These are phyloP conservation scores for Lantana camara DNA, from an alignment of 257 asterid genomes.

Conservation along the genomic window DNA sequence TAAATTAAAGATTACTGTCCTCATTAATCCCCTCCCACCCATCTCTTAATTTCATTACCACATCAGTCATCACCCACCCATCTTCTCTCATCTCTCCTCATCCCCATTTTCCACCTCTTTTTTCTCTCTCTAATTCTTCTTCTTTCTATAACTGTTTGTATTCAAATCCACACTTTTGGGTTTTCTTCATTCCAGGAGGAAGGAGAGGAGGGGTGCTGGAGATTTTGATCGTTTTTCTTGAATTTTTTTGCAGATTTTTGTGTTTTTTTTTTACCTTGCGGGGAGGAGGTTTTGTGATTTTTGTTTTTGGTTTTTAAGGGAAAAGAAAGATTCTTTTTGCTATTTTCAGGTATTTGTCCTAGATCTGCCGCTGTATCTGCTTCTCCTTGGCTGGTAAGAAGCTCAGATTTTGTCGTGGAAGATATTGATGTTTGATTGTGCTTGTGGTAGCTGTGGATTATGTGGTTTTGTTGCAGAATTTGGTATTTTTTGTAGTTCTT, in stretches of 20 bases:
- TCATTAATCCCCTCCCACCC: constrained; percentile 52
- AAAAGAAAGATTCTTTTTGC: constrained; percentile 31
- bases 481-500: constrained; percentile 23
- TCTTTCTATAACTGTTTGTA: constrained; percentile 29
- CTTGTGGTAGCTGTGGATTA: not conserved
- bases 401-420: constrained; percentile 23
- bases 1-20: constrained; percentile 50
- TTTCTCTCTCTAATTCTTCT: constrained; percentile 28
- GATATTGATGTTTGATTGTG: constrained; percentile 31
- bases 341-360: constrained; percentile 60
- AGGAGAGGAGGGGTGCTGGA: constrained; percentile 32
- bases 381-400: constrained; percentile 60
- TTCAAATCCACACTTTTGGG: constrained; percentile 23
- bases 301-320: not conserved
- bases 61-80: constrained; percentile 42
- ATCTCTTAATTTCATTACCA: constrained; percentile 38
- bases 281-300: not conserved
- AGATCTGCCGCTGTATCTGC: constrained; percentile 64
- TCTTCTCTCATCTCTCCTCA: constrained; percentile 36
- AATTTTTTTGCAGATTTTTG: constrained; percentile 1
- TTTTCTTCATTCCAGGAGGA: constrained; percentile 11
- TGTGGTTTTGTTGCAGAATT: constrained; percentile 22
- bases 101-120: constrained; percentile 12
- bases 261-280: constrained; percentile 13
- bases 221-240: constrained; percentile 23